Conservation (phyloP, 2,329 filamentous ascomycete species). For the Paraphaeosphaeria sporulosa region DNA sequence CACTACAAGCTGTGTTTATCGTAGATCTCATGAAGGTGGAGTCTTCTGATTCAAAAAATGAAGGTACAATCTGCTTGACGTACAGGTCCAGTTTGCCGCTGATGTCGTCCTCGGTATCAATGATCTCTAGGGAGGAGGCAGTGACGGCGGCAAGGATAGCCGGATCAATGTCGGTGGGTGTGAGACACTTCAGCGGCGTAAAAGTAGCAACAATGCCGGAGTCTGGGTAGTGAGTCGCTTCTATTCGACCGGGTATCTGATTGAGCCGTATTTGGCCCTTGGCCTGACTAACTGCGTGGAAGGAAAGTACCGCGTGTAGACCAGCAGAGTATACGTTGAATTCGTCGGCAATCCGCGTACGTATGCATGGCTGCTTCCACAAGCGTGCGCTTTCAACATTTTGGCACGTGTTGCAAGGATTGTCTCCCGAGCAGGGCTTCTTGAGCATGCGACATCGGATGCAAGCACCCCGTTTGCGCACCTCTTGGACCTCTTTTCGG, state of each 20-base stretch:
- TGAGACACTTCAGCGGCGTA: conserved; percentile 50
- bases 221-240: conserved; percentile 60
- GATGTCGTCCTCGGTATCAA: conserved; percentile 61
- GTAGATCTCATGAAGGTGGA: conserved; percentile 62
- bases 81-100: conserved; percentile 62
- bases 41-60: conserved; percentile 58
- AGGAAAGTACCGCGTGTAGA: conserved; percentile 61
- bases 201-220: conserved; percentile 58
- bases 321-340: conserved; percentile 65
- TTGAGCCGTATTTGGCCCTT: conserved; percentile 59
- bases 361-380: conserved; percentile 68
- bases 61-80: conserved; percentile 57
- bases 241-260: conserved; percentile 60
- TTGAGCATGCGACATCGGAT: conserved; percentile 71
- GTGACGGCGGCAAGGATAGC: conserved; percentile 39
- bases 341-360: conserved; percentile 65
- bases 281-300: conserved; percentile 58
- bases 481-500: conserved; percentile 66
- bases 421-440: conserved; percentile 68
- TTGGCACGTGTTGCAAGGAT: conserved; percentile 65
- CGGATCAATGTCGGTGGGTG: conserved; percentile 45
- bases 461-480: conserved; percentile 67
- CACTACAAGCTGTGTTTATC: conserved; percentile 45
- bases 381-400: conserved; percentile 67
- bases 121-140: conserved; percentile 53